Base-by-base conservation (phyloP, 2,329 filamentous ascomycete species). In the Mycogone perniciosa region DNA sequence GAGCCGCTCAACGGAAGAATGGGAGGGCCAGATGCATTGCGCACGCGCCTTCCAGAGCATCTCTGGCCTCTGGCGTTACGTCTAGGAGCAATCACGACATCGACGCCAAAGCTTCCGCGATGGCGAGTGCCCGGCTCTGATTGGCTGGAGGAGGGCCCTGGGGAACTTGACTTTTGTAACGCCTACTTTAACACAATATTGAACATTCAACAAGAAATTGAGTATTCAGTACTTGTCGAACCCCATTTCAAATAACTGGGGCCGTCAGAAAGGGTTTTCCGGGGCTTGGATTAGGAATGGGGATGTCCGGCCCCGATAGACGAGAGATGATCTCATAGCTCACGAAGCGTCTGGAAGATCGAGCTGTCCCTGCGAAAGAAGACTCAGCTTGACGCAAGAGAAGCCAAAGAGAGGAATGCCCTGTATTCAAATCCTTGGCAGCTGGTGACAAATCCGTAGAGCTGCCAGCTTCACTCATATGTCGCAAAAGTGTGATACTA, bases 21-120 rank as follows among this genome's bases (percentile, higher is more conserved):
- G 43, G 26, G 30, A 7, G 11, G 41, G 44, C 48, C 44, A 46
- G 40, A 34, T 30, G 42, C 43, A 67, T 68, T 65, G 68, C 66
- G 67, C 65, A 62, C 68, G 69, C 62, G 66, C 61, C 59, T 58
- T 60, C 60, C 51, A 62, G 20, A 59, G 55, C 61, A 56, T 57
- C 58, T 58, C 56, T 46, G 54, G 31, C 57, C 57, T 60, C 50
- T 51, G 54, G 58, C 51, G 61, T 60, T 62, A 59, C 54, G 62
- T 64, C 61, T 63, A 62, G 63, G 64, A 68, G 60, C 64, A 68
- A 76, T 75, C 73, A 75, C 73, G 73, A 75, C 73, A 76, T 76
- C 72, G 67, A 69, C 72, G 72, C 73, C 74, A 76, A 68, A 55
- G 65, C 72, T 71, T 71, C 74, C 71, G 71, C 70, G 70, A 73